Percentiles rank a stretch among this genome's conserved stretches.
Conservation (phyloP, 352 stramenopile species). For the Pythium diclinum region DNA sequence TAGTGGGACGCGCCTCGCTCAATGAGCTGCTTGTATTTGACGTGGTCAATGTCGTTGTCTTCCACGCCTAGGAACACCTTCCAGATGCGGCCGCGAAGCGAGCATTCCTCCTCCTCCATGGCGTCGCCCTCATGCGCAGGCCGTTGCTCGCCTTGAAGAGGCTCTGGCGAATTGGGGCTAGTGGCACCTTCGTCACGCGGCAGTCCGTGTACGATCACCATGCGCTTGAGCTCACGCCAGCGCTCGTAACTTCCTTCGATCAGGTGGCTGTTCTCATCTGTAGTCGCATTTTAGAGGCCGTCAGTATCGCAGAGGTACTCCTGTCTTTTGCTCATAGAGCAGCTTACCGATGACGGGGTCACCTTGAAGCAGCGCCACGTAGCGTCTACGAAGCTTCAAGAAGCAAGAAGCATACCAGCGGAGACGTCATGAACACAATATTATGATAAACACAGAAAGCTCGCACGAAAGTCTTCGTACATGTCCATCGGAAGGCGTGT, state of each 20-base stretch:
- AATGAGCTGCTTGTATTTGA: slow-evolving; percentile 69
- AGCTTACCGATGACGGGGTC: slow-evolving; percentile 43
- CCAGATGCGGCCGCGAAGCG: slow-evolving; percentile 84
- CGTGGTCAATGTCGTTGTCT: slow-evolving; percentile 49
- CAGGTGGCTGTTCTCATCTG: slow-evolving; percentile 35
- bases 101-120: slow-evolving; percentile 33
- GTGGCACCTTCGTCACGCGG: slow-evolving; percentile 41
- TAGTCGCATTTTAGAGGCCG: not conserved
- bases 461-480: slow-evolving; percentile 6
- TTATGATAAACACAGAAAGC: not conserved
- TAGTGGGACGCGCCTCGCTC: slow-evolving; percentile 71
- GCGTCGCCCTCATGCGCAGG: not conserved
- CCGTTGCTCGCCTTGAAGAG: slow-evolving; percentile 3
- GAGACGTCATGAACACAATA: not conserved
- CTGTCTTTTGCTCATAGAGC: not conserved
- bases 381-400: slow-evolving; percentile 42
- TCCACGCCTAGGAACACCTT: slow-evolving; percentile 83
- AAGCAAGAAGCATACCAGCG: not conserved
- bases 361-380: slow-evolving; percentile 41
- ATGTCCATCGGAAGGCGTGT: slow-evolving; percentile 18
- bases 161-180: not conserved
- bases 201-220: slow-evolving; percentile 78
- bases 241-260: slow-evolving; percentile 69
- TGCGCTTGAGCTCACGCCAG: slow-evolving; percentile 78
- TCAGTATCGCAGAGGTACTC: not conserved